Conservation (phyloP, 208 protist species). For the Leishmania tropica region DNA sequence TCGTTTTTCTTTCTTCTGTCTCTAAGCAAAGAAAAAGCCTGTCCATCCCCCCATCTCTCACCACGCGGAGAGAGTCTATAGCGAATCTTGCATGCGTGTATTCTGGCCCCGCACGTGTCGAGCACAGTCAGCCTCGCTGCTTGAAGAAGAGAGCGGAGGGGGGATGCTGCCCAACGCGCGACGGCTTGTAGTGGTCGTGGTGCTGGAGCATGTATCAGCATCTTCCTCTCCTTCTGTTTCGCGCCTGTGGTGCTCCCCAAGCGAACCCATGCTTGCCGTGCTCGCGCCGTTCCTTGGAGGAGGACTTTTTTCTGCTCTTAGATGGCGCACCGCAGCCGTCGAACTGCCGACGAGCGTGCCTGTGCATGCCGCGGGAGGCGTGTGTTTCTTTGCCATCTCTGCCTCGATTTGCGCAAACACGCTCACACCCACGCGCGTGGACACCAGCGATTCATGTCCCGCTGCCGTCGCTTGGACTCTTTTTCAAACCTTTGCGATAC, state of each 20-base stretch:
- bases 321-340: background rate
- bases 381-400: background rate
- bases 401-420: background rate
- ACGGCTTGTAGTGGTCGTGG: background rate
- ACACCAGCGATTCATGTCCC: background rate
- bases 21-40: background rate
- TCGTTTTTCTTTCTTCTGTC: too few relatives aligned
- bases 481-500: too few relatives aligned
- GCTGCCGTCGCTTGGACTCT: too few relatives aligned
- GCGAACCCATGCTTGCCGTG: background rate
- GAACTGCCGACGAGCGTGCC: background rate
- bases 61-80: background rate
- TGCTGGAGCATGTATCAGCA: background rate
- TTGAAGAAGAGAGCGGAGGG: background rate
- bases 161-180: background rate
- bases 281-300: background rate
- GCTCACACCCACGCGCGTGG: background rate
- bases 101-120: background rate
- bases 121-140: background rate
- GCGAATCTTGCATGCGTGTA: background rate
- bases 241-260: background rate
- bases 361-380: too few relatives aligned
- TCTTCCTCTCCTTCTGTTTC: background rate
- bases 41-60: background rate
- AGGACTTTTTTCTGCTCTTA: background rate